Conservation (phyloP, 768 basidiomycete genomes). For the Pleurotus cornucopiae region DNA sequence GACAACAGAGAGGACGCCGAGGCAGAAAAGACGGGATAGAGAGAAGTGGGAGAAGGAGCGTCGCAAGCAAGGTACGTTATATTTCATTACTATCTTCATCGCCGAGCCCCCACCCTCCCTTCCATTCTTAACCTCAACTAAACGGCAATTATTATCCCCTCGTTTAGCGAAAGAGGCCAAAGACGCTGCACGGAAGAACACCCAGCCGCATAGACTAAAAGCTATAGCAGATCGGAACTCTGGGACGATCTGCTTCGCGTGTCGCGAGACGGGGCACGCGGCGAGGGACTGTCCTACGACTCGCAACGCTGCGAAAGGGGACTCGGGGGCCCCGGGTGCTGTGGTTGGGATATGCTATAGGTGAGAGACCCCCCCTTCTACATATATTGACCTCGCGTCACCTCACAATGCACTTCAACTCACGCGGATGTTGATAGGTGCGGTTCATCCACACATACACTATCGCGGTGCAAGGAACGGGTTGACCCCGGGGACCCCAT, state of each 20-base stretch:
- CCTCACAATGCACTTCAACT: too few species aligned
- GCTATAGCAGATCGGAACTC: slow-evolving; percentile 55
- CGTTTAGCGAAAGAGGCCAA: slow-evolving; percentile 9
- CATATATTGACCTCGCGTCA: too few species aligned
- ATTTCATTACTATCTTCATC: neutral
- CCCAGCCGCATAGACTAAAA: slow-evolving; percentile 62
- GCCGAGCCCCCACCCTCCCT: neutral
- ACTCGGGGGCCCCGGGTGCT: slow-evolving; percentile 13
- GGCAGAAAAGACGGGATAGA: slow-evolving; percentile 2
- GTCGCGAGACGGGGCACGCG: slow-evolving; percentile 78
- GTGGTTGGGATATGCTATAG: slow-evolving; percentile 67
- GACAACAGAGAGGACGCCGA: slow-evolving; percentile 1
- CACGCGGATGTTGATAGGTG: too few species aligned
- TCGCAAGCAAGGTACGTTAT: slow-evolving; percentile 18
- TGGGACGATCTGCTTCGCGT: slow-evolving; percentile 79
- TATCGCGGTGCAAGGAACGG: slow-evolving; percentile 73
- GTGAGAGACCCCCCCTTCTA: too few species aligned
- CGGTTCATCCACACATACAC: slow-evolving; percentile 71
- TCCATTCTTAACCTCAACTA: slow-evolving; percentile 3
- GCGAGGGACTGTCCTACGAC: slow-evolving; percentile 74
- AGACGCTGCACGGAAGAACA: slow-evolving; percentile 19
- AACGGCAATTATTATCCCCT: slow-evolving; percentile 9
- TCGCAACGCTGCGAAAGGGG: slow-evolving; percentile 15
- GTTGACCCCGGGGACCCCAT: slow-evolving; percentile 62
- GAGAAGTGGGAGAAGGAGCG: slow-evolving; percentile 19